Conservation (phyloP, 345 rosid genomes). For the Melaleuca quinquenervia region DNA sequence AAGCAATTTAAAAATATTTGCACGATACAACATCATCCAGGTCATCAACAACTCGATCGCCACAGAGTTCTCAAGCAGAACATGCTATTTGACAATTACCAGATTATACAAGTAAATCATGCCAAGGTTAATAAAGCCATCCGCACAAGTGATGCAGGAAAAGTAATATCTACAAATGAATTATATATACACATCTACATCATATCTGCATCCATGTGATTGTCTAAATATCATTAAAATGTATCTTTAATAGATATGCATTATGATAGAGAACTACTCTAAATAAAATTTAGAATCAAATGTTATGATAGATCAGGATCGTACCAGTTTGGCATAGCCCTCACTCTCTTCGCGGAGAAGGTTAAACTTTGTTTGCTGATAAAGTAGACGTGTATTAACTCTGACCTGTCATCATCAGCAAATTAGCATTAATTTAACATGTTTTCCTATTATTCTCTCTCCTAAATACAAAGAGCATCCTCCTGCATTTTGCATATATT, state of each 20-base stretch:
- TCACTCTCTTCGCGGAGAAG: slow-evolving; percentile 98
- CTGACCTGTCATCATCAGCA: slow-evolving; percentile 60
- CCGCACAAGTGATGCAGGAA: not conserved
- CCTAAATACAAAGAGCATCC: not conserved
- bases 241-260: not conserved
- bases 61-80: not conserved
- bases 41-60: not conserved
- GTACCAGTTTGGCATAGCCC: slow-evolving; percentile 98
- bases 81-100: not conserved
- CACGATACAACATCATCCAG: not conserved
- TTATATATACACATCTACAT: not conserved
- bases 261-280: not conserved
- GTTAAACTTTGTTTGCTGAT: slow-evolving; percentile 98
- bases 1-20: not conserved
- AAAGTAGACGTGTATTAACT: slow-evolving; percentile 93
- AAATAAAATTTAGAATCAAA: not conserved
- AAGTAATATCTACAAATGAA: not conserved
- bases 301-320: not conserved
- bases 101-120: not conserved
- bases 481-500: not conserved
- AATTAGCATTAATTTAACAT: not conserved
- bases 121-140: not conserved
- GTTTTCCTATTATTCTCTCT: not conserved
- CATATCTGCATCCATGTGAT: not conserved
- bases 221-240: not conserved